phyloP scores from a whole-genome alignment of 768 basidiomycete species.

The Boletus rufocinnamomeus region DNA sequence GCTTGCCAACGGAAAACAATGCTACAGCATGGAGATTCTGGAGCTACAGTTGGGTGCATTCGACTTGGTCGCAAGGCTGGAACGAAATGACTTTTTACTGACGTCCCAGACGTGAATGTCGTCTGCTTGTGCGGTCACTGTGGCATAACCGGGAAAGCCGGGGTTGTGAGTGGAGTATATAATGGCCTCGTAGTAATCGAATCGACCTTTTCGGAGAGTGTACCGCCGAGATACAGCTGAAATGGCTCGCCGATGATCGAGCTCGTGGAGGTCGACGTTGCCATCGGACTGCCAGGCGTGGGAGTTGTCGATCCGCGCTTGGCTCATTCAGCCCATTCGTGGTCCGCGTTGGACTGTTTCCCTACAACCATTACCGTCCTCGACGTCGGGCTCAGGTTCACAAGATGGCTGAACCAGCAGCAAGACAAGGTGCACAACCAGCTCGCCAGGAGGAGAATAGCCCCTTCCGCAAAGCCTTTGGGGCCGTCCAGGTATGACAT shows the following conservation, averaged over 20 bases:
- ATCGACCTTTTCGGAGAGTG: constrained; percentile 13
- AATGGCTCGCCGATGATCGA: constrained; percentile 36
- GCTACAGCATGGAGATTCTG: constrained; percentile 63
- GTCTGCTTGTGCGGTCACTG: constrained; percentile 69
- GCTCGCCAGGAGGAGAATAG: constrained; percentile 37
- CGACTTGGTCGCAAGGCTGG: constrained; percentile 4
- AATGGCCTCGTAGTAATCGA: constrained; percentile 9
- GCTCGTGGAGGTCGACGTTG: constrained; percentile 24
- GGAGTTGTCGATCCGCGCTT: constrained; percentile 22
- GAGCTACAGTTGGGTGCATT: constrained; percentile 42
- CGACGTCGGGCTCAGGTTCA: constrained; percentile 6
- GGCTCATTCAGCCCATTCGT: not conserved
- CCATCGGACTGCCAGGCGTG: constrained; percentile 17
- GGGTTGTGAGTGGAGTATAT: constrained; percentile 23
- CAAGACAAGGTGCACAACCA: constrained; percentile 23
- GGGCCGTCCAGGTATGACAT: constrained; percentile 44
- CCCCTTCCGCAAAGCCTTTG: constrained; percentile 37
- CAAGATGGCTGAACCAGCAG: constrained; percentile 28
- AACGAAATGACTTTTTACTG: constrained; percentile 26
- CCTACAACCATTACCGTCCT: constrained; percentile 2
- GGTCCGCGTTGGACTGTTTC: not conserved
- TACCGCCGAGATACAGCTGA: constrained; percentile 30
- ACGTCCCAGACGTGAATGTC: constrained; percentile 79
- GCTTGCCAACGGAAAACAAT: constrained; percentile 72
- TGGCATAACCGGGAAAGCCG: constrained; percentile 55